Base-by-base conservation (phyloP, 2,329 filamentous ascomycete species). In the Gnomoniopsis smithogilvyi region DNA sequence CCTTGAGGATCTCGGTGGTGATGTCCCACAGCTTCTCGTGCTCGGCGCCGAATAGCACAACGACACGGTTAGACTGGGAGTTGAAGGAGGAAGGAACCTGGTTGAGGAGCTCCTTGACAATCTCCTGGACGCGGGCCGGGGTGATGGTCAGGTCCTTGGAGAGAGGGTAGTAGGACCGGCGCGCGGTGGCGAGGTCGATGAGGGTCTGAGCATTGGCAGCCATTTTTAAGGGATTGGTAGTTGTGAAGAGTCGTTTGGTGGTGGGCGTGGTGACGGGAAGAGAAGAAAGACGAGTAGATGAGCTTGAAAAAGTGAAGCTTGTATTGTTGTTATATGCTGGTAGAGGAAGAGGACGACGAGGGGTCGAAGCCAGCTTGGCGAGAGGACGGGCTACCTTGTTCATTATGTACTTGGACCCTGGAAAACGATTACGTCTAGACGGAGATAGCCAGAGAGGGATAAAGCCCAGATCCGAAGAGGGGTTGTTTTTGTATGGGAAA, bases 21-120 rank as follows among this genome's bases (percentile, higher is more conserved):
- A 92, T 80, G 71, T 91, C 87, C 94, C 93, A 97, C 67, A 96
- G 85, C 78, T 90, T 89, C 68, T 92, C 87, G 79, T 97, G 93
- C 74, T 96, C 90, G 63, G 83, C 84, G 68, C 89, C 88, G 69
- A 95, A 81, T 56, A 97, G 84, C 54, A 96, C 83, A 51, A 96
- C 83, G 60, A 89, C 77, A 61, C 93, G 88, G 65, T 90, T 89
- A 66, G 86, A 86, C 79, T 96, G 93, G 46, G 86, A 90, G 85
- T 97, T 96, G 87, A 96, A 97, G 64, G 88, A 86, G 54, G 85
- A 89, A 46, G 93, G 93, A 1, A 88, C 81, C 72, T 92, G 80
- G 61, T 85, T 78, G 65, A 95, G 78, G 56, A 85, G 80, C 65
- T 84, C 73, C 72, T 80, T 76, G 72, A 87, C 81, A 69, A 93